Conservation (phyloP, 148 eudicot genomes). For the Cornus controversa region DNA sequence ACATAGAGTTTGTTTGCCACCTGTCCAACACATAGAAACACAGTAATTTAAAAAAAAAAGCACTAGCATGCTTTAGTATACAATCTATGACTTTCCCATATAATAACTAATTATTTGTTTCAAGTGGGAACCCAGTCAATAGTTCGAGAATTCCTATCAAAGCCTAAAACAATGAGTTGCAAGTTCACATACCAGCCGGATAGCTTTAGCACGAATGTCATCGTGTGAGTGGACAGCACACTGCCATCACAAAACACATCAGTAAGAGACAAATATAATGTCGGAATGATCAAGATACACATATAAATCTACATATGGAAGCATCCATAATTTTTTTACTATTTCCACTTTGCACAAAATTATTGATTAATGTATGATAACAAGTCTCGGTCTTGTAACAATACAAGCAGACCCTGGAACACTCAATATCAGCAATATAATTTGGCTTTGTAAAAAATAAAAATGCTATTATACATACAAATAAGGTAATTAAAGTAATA, state of each 20-base stretch:
- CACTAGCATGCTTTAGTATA: too few species aligned
- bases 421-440: too few species aligned
- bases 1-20: constrained; percentile 90
- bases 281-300: constrained; percentile 1
- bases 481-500: constrained; percentile 8
- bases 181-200: constrained; percentile 70
- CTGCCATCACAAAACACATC: constrained; percentile 45
- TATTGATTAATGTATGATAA: too few species aligned
- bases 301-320: not conserved
- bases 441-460: not conserved
- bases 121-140: not conserved
- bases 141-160: not conserved
- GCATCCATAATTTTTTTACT: not conserved
- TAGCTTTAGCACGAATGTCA: constrained; percentile 87
- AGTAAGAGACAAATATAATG: constrained; percentile 20
- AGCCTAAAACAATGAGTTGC: not conserved
- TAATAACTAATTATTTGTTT: not conserved
- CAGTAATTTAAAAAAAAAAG: too few species aligned
- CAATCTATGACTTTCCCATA: not conserved
- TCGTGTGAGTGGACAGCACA: constrained; percentile 85
- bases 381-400: too few species aligned
- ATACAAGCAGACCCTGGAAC: too few species aligned
- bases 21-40: constrained; percentile 36
- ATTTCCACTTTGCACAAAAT: too few species aligned
- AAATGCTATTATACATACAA: not conserved